Conservation (phyloP, 1,139 yeast genomes). For the Suhomyces coccinellae region DNA sequence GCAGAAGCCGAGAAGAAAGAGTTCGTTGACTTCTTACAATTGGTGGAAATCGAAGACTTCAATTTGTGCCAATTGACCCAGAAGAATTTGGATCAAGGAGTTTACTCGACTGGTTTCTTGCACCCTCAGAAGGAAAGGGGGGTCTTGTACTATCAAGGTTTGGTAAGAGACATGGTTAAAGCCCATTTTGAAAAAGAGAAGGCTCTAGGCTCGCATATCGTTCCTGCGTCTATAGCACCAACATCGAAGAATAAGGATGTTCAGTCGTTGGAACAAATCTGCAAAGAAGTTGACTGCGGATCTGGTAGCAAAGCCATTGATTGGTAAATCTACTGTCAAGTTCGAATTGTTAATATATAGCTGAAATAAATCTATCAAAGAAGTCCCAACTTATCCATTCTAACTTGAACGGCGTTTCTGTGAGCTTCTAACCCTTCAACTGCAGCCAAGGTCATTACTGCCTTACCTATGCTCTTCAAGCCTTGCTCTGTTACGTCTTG, state of each 20-base stretch:
- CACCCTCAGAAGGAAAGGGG: slow-evolving; percentile 62
- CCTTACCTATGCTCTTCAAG: slow-evolving; percentile 81
- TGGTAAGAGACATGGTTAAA: slow-evolving; percentile 61
- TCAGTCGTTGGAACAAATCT: slow-evolving; percentile 50
- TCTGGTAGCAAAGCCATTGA: slow-evolving; percentile 1
- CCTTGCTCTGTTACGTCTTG: slow-evolving; percentile 90
- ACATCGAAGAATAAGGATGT: slow-evolving; percentile 42
- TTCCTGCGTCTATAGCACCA: slow-evolving; percentile 52
- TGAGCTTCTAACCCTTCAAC: slow-evolving; percentile 97
- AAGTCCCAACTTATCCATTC: slow-evolving; percentile 78
- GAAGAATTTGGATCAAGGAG: slow-evolving; percentile 59
- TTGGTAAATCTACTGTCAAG: not conserved
- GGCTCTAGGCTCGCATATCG: slow-evolving; percentile 43
- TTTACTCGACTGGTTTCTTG: slow-evolving; percentile 56
- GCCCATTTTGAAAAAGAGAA: slow-evolving; percentile 50
- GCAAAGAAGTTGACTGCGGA: slow-evolving; percentile 48
- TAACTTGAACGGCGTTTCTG: slow-evolving; percentile 90
- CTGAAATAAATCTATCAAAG: slow-evolving; percentile 1
- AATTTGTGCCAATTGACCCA: slow-evolving; percentile 60
- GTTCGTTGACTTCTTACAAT: slow-evolving; percentile 61
- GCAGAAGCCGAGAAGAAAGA: slow-evolving; percentile 53
- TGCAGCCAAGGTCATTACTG: slow-evolving; percentile 95
- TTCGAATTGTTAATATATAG: not conserved
- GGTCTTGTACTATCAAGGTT: slow-evolving; percentile 55
- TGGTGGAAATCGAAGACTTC: slow-evolving; percentile 61